Evolutionary conservation across 176 grass and related monocot species (phyloP), one percentile per base, ranked within the genome.

Genomic region (Canna indica): DNA sequence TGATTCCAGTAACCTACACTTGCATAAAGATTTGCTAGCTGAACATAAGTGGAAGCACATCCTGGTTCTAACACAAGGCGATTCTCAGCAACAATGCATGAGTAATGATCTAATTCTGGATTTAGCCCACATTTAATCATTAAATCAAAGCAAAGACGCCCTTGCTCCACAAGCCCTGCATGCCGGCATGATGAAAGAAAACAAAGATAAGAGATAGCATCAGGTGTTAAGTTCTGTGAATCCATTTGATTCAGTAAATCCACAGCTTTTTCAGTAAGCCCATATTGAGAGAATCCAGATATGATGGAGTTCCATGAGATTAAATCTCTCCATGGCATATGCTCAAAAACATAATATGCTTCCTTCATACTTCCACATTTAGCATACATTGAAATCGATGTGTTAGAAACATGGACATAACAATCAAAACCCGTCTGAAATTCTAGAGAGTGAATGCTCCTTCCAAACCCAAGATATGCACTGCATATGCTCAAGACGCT

Each of bases 361-460:
- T 68, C 79, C 35, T 44, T 33, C 16, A 79, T 72, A 18, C 12
- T 59, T 32, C 71, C 71, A 73, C 53, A 73, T 35, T 73, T 73
- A 59, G 71, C 52, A 27, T 73, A 73, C 71, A 73, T 73, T 18
- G 71, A 73, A 2, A 90, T 85, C 36, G 83, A 15, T 70, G 87
- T 76, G 75, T 85, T 90, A 1, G 83, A 85, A n/a, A 90, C 80
- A 83, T 85, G 83, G 13, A 77, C 30, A 68, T 70, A 82, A 0
- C 39, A 82, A 74, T 61, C 69, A 53, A 85, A 90, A 74, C 87
- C 87, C 82, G 85, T 85, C 67, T 69, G 80, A 29, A 85, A 72
- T 53, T 83, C 73, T 27, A 85, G 39, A 64, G 76, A 71, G 57
- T 90, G 87, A 71, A 90, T 36, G 48, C 76, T 80, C 76, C 52